These are phyloP conservation scores for Curvularia sp. DNA, from an alignment of 2,329 filamentous ascomycete species.

Conservation along the genomic window DNA sequence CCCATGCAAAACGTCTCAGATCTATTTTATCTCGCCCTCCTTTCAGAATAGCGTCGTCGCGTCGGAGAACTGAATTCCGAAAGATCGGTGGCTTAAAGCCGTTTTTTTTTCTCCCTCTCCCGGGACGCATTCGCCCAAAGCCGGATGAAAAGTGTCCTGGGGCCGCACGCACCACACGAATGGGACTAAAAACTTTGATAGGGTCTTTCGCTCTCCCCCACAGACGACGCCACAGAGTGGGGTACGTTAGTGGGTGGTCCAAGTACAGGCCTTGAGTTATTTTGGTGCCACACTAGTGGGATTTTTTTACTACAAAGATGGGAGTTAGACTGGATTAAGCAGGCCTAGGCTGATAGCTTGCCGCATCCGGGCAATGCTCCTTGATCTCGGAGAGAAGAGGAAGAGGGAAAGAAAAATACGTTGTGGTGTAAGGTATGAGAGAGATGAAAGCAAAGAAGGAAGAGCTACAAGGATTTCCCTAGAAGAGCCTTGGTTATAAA, in stretches of 20 bases:
- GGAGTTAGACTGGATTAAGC: not conserved
- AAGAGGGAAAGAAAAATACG: not conserved
- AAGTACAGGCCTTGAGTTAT: not conserved
- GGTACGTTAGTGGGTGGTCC: no score
- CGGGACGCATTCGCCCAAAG: not conserved
- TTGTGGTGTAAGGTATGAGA: not conserved
- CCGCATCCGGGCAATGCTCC: not conserved
- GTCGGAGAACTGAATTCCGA: not conserved
- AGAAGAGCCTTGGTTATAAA: not conserved
- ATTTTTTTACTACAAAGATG: not conserved
- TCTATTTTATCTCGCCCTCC: not conserved
- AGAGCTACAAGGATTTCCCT: not conserved
- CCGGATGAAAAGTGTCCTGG: not conserved
- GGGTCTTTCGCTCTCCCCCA: not conserved
- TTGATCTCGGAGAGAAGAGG: not conserved
- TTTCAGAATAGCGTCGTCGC: not conserved
- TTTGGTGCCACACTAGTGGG: not conserved
- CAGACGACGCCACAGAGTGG: not conserved
- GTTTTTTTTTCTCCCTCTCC: not conserved
- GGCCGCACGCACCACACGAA: not conserved
- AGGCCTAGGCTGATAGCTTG: not conserved
- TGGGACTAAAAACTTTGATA: not conserved
- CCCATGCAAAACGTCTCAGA: no score
- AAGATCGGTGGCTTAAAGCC: not conserved
- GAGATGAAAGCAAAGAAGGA: not conserved